Evolutionary conservation across 2,329 filamentous ascomycete species (phyloP), one percentile per base, ranked within the genome.

Genomic region (Leptographium lundbergii): DNA sequence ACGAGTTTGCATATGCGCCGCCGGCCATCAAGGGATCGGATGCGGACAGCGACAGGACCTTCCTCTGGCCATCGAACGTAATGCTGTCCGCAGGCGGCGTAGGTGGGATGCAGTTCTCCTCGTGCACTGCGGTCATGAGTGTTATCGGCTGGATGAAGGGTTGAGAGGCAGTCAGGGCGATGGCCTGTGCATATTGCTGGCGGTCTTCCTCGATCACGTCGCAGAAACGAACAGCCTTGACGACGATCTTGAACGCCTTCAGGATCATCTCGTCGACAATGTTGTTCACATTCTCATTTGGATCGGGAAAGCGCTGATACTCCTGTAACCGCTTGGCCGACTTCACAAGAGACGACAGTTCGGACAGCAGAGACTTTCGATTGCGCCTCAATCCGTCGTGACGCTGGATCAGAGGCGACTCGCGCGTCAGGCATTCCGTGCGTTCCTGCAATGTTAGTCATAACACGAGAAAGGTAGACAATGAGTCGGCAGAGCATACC

Each of bases 241-340:
- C 92, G n/a, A 96, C 88, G 57, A 97, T 91, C 68, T 88, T 91
- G 75, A 96, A 97, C 0, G 91, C 91, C 70, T 91, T 94, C 57
- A 95, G 75, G 27, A 97, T 88, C 82, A 97, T 90, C 69, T 96
- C 89, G 67, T 97, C 92, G 60, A 96, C 82, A 60, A 92, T 82
- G 65, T 88, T 83, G 66, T 89, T 89, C 14, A 87, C 77, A 53
- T 83, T 78, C 34, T 86, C 80, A 0, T 73, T 69, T 0, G 78
- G 74, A 17, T 74, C 71, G 0, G 73, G 64, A 50, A 72, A 64
- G 61, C 75, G 78, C 60, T 89, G 84, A 63, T 82, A 78, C 66
- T 91, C 89, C 70, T 92, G 90, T 63, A 99, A 75, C 55, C 82
- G 81, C 72, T 96, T 96, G 22, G 89, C 89, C 1, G 87, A 87